These are phyloP conservation scores for Chytriomyces hyalinus DNA, from an alignment of 192 early-diverging fungal species.

Conservation along the genomic window DNA sequence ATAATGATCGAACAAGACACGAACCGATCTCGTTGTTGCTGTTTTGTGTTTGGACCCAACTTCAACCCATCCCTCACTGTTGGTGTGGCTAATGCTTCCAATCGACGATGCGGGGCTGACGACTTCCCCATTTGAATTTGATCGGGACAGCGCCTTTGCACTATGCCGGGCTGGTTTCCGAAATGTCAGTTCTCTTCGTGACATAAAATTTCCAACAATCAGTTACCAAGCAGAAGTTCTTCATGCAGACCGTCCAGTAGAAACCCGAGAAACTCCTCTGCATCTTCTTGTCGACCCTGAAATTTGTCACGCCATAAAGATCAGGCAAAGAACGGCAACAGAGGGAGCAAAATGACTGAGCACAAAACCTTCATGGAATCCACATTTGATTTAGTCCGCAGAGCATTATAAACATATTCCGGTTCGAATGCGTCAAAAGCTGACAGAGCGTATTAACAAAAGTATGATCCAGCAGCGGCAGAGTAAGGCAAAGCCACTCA, in stretches of 20 bases:
- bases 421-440: constrained; percentile 74
- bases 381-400: constrained; percentile 69
- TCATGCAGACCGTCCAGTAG: constrained; percentile 94
- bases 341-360: constrained; percentile 16
- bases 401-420: constrained; percentile 89
- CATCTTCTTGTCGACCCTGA: constrained; percentile 92
- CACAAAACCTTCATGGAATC: constrained; percentile 72
- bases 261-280: constrained; percentile 94
- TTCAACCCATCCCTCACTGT: constrained; percentile 72
- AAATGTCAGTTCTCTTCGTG: not conserved
- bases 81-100: constrained; percentile 8
- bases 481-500: not conserved
- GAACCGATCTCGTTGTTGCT: constrained; percentile 62
- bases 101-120: not conserved
- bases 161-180: constrained; percentile 27
- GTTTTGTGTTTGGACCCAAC: constrained; percentile 88
- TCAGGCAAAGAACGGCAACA: constrained; percentile 25
- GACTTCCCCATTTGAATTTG: constrained; percentile 9
- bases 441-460: not conserved
- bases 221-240: constrained; percentile 59
- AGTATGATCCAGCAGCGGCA: too few relatives aligned
- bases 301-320: constrained; percentile 10
- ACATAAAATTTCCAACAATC: not conserved
- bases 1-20: constrained; percentile 1
- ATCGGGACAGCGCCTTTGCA: not conserved